Base-by-base conservation (phyloP, 257 asterid species). In the Nicotiana tomentosiformis region DNA sequence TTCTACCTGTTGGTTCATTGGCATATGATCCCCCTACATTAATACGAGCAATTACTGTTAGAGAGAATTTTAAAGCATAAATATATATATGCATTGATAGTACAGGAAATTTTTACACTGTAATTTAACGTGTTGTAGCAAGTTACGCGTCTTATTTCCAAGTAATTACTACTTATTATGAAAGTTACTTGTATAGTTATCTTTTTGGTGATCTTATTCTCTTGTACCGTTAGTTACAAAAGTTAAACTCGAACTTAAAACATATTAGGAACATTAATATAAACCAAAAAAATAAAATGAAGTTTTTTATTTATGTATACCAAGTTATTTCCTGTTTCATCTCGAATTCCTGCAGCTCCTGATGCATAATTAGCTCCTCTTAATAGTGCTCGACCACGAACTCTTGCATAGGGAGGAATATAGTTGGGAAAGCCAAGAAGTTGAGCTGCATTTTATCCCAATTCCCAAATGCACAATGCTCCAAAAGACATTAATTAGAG, bases 301-400 rank as follows among this genome's bases (percentile, higher is more conserved):
- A 17, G 26, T 1, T 26, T 57, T 6, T 5, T 1, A 11, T 8
- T 23, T 37, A 23, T 17, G 30, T 7, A 9, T 90, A 93, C 98
- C 95, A 95, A 80, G 81, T 95, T 93, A 83, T 93, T 89, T 82
- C 98, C 98, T n/a, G 98, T 95, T 90, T 95, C 98, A 69, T 91
- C 97, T 60, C 97, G 85, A 14, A 95, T 95, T 77, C 98, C 98
- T 11, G 98, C 89, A 20, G 98, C 98, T 66, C 98, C 98, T 1
- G 98, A 95, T 51, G 98, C 98, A 53, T 85, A 95, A 83, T 95
- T 95, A 53, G 90, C 92, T 81, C 98, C 98, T 67, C 81, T 89
- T 17, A 93, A 90, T 60, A 92, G 77, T 32, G 68, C 89, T 80
- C 91, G 87, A 49, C 98, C 97, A 18, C 95, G 90, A 30, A 86